Conservation (phyloP, 495 filamentous ascomycete species). For the Xylaria scruposa region DNA sequence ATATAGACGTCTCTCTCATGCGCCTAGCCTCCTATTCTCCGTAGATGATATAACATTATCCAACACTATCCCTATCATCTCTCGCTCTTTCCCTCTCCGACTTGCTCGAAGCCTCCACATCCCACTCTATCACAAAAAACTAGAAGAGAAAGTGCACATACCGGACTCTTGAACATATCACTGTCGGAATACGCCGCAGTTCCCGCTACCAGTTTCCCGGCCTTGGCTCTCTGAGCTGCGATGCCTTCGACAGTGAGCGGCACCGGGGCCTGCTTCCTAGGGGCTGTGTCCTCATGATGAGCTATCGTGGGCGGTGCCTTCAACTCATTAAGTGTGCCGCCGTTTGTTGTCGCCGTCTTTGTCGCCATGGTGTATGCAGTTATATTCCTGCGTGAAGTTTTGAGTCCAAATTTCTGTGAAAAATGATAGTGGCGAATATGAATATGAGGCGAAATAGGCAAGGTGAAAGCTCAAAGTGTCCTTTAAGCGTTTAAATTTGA, state of each 20-base stretch:
- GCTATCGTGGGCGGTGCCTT: constrained; percentile 4
- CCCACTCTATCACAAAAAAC: neutral
- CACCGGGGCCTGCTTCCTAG: constrained; percentile 51
- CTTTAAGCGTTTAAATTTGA: neutral
- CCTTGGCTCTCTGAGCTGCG: constrained; percentile 69
- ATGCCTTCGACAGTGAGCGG: constrained; percentile 77
- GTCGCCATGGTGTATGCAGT: neutral
- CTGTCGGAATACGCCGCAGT: constrained; percentile 78
- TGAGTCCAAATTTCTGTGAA: neutral
- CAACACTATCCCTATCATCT: neutral
- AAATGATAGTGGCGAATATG: neutral
- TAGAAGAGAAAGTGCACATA: constrained; percentile 33
- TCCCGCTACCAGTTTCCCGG: constrained; percentile 70
- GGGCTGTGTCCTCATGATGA: constrained; percentile 21
- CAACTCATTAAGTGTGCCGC: neutral
- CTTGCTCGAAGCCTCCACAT: neutral
- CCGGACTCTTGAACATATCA: constrained; percentile 83
- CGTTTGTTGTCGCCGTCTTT: constrained; percentile 7
- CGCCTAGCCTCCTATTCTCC: neutral
- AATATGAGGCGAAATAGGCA: neutral
- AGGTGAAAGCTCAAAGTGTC: neutral
- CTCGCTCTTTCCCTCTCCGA: neutral
- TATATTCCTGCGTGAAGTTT: neutral
- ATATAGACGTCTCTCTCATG: neutral
- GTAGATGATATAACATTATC: neutral